A percentile compares a stretch with the other conserved stretches of the same genome.
Conservation (phyloP, 1,284 basidiomycete genomes). For the Xanthoconium separans region DNA sequence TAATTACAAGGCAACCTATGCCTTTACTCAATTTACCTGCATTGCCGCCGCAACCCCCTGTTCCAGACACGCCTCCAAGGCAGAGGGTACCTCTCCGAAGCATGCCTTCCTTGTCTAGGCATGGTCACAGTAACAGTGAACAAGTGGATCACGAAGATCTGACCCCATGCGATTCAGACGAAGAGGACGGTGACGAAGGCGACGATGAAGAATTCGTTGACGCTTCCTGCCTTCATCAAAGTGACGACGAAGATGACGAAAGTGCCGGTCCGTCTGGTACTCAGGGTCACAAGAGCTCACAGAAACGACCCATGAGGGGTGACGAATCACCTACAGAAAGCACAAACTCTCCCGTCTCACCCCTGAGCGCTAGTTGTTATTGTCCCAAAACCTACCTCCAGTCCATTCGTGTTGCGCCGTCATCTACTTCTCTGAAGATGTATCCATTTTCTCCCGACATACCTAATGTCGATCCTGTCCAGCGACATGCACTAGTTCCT, state of each 20-base stretch:
- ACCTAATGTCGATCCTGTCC: not conserved
- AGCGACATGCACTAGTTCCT: not conserved
- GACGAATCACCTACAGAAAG: constrained; percentile 2
- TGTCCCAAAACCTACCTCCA: constrained; percentile 23
- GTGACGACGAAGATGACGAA: constrained; percentile 35
- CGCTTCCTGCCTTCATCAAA: constrained; percentile 32
- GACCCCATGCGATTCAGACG: constrained; percentile 38
- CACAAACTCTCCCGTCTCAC: constrained; percentile 4
- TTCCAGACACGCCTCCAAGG: constrained; percentile 19
- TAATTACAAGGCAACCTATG: constrained; percentile 31
- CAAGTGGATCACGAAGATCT: constrained; percentile 40
- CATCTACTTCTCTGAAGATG: constrained; percentile 8
- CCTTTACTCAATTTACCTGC: constrained; percentile 26
- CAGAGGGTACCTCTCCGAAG: constrained; percentile 37
- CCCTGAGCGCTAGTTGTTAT: constrained; percentile 28
- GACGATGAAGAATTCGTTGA: constrained; percentile 30
- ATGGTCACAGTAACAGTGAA: constrained; percentile 38
- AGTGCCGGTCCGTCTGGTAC: constrained; percentile 23
- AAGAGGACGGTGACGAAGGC: constrained; percentile 35
- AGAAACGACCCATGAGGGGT: constrained; percentile 16
- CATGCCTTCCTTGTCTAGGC: constrained; percentile 50
- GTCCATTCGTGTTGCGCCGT: constrained; percentile 7
- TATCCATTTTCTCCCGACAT: constrained; percentile 20
- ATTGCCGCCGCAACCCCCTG: constrained; percentile 19
- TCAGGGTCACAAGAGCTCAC: constrained; percentile 11